Conservation (phyloP, 495 filamentous ascomycete species). For the Parathielavia appendiculata region DNA sequence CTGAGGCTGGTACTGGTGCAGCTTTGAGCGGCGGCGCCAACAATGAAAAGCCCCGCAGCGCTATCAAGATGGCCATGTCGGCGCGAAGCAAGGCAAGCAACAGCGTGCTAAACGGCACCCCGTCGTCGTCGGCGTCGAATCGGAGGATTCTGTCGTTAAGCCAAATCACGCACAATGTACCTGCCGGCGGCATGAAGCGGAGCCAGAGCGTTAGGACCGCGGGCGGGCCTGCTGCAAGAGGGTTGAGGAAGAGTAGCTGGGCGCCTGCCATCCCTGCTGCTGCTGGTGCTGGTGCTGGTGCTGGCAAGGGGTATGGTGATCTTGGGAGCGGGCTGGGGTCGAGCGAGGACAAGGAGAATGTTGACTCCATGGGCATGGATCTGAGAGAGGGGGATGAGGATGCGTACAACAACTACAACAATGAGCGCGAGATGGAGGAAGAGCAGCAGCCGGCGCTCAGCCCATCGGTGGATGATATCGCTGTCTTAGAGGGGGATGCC, state of each 20-base stretch:
- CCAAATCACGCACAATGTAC: slow-evolving; percentile 74
- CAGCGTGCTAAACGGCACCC: not conserved
- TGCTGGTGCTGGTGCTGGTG: slow-evolving; percentile 27
- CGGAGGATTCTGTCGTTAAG: slow-evolving; percentile 84
- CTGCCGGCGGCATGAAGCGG: slow-evolving; percentile 55
- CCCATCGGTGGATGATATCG: slow-evolving; percentile 24
- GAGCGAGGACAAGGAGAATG: slow-evolving; percentile 34
- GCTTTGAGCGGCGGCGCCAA: not conserved
- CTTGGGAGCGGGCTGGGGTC: slow-evolving; percentile 18
- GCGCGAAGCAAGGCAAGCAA: slow-evolving; percentile 31
- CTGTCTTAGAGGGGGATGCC: slow-evolving; percentile 13
- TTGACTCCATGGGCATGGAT: slow-evolving; percentile 41
- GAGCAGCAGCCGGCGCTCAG: slow-evolving; percentile 10
- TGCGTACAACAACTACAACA: slow-evolving; percentile 17
- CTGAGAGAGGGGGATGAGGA: slow-evolving; percentile 46
- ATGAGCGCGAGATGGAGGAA: not conserved
- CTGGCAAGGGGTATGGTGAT: slow-evolving; percentile 45
- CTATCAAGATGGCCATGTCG: slow-evolving; percentile 43
- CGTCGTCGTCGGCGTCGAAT: slow-evolving; percentile 5
- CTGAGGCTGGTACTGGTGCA: not conserved
- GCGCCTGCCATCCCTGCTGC: slow-evolving; percentile 16
- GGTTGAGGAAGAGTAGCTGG: slow-evolving; percentile 72
- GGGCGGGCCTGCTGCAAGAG: slow-evolving; percentile 47
- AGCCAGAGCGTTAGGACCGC: slow-evolving; percentile 59
- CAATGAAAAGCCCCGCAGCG: slow-evolving; percentile 34